phyloP scores from a whole-genome alignment of 805 yeast genomes.

The Suhomyces canberraensis region DNA sequence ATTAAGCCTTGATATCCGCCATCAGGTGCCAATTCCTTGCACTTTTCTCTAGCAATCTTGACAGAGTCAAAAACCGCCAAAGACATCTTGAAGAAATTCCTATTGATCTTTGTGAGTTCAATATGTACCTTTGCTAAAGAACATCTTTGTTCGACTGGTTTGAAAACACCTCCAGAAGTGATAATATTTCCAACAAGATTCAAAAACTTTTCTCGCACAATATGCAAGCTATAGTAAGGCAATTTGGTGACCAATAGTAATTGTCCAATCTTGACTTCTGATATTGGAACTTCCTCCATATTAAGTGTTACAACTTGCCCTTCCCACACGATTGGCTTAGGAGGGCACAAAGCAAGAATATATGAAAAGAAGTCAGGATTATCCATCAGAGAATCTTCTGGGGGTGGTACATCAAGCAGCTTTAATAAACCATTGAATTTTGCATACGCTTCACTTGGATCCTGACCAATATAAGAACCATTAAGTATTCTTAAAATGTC shows the following conservation, averaged over 20 bases:
- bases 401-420: conserved; percentile 2
- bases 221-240: conserved; percentile 53
- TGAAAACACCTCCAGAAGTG: conserved; percentile 29
- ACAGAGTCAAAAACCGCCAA: conserved; percentile 62
- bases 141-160: conserved; percentile 60
- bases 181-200: conserved; percentile 56
- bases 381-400: conserved; percentile 11
- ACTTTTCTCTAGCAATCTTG: conserved; percentile 49
- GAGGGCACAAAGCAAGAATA: conserved; percentile 69
- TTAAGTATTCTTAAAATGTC: conserved; percentile 38
- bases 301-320: conserved; percentile 66
- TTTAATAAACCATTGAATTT: conserved; percentile 27
- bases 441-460: conserved; percentile 21
- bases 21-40: conserved; percentile 45
- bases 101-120: conserved; percentile 64
- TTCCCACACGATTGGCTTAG: conserved; percentile 88
- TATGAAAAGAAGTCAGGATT: conserved; percentile 46
- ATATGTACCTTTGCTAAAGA: conserved; percentile 70
- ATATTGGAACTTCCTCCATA: conserved; percentile 44
- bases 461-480: conserved; percentile 39
- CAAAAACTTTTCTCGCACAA: conserved; percentile 54
- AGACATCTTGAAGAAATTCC: conserved; percentile 64
- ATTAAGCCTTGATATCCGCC: conserved; percentile 73
- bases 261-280: conserved; percentile 65
- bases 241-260: conserved; percentile 68